Conservation (phyloP, 2,329 filamentous ascomycete species). For the Cladorrhinum sp. region DNA sequence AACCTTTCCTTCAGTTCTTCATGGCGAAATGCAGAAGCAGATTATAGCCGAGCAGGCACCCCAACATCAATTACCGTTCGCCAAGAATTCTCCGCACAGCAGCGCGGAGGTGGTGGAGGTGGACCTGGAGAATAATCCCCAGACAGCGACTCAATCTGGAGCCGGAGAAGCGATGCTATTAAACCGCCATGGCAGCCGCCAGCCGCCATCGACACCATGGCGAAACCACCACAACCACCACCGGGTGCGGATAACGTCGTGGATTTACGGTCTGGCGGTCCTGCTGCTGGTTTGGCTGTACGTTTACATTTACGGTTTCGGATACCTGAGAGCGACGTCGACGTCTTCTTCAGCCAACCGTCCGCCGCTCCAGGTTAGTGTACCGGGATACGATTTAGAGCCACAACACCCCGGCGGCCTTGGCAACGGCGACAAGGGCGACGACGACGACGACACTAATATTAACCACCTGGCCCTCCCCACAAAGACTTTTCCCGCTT, state of each 20-base stretch:
- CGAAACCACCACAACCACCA: too few species aligned
- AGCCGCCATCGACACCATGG: not conserved
- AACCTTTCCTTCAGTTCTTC: not conserved
- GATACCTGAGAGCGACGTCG: not conserved
- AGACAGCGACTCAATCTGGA: not conserved
- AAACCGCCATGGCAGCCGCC: not conserved
- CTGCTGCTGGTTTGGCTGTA: conserved; percentile 18
- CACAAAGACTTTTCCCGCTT: not conserved
- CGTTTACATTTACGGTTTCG: conserved; percentile 7
- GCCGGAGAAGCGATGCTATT: not conserved
- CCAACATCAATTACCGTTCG: not conserved
- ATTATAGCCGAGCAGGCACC: conserved; percentile 13
- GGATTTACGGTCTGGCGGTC: conserved; percentile 3
- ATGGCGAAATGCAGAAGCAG: conserved; percentile 12
- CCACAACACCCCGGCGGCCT: not conserved
- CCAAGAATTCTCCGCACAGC: not conserved
- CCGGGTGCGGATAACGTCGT: not conserved
- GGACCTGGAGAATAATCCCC: not conserved
- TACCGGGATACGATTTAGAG: not conserved
- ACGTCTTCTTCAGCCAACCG: not conserved
- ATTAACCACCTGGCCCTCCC: not conserved
- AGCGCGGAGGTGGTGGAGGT: not conserved
- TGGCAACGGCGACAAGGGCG: not conserved
- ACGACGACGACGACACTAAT: not conserved
- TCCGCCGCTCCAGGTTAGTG: not conserved